Base-by-base conservation (phyloP, 257 asterid genomes). In the Jacaranda copaia region DNA sequence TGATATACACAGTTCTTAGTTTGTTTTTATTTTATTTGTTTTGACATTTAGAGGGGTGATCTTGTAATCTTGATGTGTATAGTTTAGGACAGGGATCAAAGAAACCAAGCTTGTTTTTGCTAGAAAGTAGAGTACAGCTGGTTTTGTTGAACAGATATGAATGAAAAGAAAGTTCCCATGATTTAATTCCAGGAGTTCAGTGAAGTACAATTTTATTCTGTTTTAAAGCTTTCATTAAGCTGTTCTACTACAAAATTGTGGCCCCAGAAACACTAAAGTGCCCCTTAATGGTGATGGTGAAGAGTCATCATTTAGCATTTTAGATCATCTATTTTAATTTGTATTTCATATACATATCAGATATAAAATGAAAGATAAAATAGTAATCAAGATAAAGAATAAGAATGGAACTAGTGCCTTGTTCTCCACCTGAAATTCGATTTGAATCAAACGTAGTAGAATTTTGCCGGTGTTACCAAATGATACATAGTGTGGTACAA, bases 21-120 rank as follows among this genome's bases (percentile, higher is more conserved):
- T 55, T 62, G 15, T 9, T 46, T 18, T 71, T 6, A 3, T 61
- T 38, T 36, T n/a, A 3, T 40, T 46, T 18, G 15, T 39, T 42
- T 19, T 20, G 5, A 19, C 68, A 51, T 39, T 48, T 51, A n/a
- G 38, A 53, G 43, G 52, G 69, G 13, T 57, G 40, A 53, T 35
- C 16, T 51, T 42, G 49, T 57, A 6, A 32, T 74, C 74, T 70
- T 70, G 70, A 70, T 76, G 75, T 64, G 81, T 74, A 48, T 77
- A 80, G 79, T 49, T 49, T 45, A 25, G 64, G 45, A 55, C 42
- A 64, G 45, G 64, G 57, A 42, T 65, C 70, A 49, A 73, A 70
- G 74, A 65, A 76, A 49, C 36, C 64, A 55, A 76, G 45, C 68
- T 39, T 39, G 36, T 49, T 38, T 65, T 48, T 25, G 20, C 32